These are phyloP conservation scores for Piper betle DNA, from an alignment of 164 flowering plant species.

Conservation along the genomic window DNA sequence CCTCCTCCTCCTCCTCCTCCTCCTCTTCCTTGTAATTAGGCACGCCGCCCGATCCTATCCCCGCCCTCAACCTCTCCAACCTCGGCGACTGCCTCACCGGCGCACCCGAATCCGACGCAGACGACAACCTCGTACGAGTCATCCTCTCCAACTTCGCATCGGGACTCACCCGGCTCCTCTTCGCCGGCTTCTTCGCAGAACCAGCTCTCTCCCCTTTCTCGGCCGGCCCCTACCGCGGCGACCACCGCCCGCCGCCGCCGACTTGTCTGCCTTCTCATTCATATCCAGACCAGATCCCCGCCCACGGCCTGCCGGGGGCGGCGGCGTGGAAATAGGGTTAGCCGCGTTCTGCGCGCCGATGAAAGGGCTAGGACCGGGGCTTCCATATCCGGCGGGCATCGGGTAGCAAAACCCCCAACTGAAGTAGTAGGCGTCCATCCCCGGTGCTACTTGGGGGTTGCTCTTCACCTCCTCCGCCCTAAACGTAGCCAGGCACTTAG, in stretches of 20 bases:
- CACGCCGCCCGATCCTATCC: too few species aligned
- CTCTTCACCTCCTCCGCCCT: constrained; percentile 39
- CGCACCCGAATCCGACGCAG: background rate
- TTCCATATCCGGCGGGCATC: constrained; percentile 11
- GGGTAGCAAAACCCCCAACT: constrained; percentile 73
- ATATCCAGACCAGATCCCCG: background rate
- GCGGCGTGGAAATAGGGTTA: background rate
- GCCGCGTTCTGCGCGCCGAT: background rate
- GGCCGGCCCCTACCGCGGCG: background rate
- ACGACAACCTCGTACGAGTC: background rate
- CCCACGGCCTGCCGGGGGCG: background rate
- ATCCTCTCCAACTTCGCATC: background rate
- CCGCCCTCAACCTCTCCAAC: background rate
- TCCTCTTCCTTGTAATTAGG: background rate
- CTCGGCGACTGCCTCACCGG: constrained; percentile 1
- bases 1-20: background rate
- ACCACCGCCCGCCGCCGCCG: background rate
- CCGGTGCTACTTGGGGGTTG: constrained; percentile 51
- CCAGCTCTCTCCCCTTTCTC: background rate
- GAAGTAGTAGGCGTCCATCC: constrained; percentile 54
- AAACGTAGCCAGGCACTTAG: constrained; percentile 55
- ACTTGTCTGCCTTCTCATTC: background rate
- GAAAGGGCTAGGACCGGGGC: background rate
- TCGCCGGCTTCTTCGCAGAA: background rate
- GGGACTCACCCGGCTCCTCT: background rate